phyloP scores from a whole-genome alignment of 2,329 filamentous ascomycete genomes.

The Decorospora gaudefroyi region DNA sequence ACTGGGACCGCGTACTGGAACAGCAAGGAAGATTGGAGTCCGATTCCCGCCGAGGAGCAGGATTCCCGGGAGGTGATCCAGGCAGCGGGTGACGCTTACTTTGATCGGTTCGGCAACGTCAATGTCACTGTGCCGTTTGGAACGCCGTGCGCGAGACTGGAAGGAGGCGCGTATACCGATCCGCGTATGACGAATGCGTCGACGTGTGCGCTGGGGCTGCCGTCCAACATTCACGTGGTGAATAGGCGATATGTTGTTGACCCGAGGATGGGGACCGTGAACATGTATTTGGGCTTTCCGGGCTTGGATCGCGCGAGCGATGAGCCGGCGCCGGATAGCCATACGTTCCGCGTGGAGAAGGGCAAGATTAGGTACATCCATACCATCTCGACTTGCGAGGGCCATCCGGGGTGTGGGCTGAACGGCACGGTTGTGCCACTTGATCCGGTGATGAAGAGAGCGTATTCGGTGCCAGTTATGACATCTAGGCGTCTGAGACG shows the following conservation, averaged over 20 bases:
- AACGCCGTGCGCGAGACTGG: conserved; percentile 32
- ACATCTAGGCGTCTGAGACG: too few species aligned
- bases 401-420: conserved; percentile 24
- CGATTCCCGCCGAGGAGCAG: conserved; percentile 15
- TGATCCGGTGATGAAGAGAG: neutral
- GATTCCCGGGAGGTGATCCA: conserved; percentile 25
- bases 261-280: conserved; percentile 31
- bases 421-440: conserved; percentile 22
- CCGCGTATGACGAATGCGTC: conserved; percentile 15
- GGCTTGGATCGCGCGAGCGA: conserved; percentile 24
- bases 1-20: conserved; percentile 21
- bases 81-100: conserved; percentile 33
- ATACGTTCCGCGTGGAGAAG: conserved; percentile 33
- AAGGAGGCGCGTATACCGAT: conserved; percentile 34
- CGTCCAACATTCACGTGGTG: conserved; percentile 25
- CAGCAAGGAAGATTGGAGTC: conserved; percentile 22
- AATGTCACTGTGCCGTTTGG: conserved; percentile 30
- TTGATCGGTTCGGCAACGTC: conserved; percentile 23
- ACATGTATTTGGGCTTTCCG: conserved; percentile 31
- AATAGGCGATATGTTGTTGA: conserved; percentile 37
- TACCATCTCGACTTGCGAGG: conserved; percentile 30
- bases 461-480: too few species aligned
- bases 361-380: conserved; percentile 32
- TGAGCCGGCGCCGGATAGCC: conserved; percentile 27
- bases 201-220: conserved; percentile 29